A percentile compares a stretch with the other conserved stretches of the same genome.
Conservation (phyloP, 495 filamentous ascomycete genomes). For the Talaromyces adpressus region DNA sequence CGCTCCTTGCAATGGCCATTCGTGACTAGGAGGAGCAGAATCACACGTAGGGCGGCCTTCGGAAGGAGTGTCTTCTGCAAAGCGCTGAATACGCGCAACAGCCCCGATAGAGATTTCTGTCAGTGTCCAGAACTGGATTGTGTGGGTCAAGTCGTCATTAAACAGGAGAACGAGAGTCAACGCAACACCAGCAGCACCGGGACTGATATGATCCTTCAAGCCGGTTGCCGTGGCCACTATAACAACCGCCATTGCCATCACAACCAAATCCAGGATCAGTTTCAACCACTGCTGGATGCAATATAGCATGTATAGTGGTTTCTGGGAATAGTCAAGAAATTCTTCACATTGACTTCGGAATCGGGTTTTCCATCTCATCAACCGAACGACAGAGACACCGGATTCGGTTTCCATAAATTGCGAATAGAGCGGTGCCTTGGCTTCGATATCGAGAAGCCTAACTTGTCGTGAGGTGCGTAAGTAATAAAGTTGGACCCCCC, state of each 20-base stretch:
- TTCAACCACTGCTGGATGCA: slow-evolving; percentile 65
- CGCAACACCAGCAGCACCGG: slow-evolving; percentile 49
- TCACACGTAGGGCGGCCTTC: slow-evolving; percentile 39
- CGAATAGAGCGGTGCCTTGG: slow-evolving; percentile 59
- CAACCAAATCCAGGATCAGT: slow-evolving; percentile 54
- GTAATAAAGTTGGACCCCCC: slow-evolving; percentile 44
- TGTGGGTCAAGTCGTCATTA: slow-evolving; percentile 38
- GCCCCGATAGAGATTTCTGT: slow-evolving; percentile 51
- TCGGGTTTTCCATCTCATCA: slow-evolving; percentile 53
- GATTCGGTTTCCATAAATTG: slow-evolving; percentile 58
- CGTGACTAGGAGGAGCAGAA: slow-evolving; percentile 25
- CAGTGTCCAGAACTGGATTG: slow-evolving; percentile 48
- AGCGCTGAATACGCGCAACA: slow-evolving; percentile 48
- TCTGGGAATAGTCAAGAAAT: slow-evolving; percentile 51
- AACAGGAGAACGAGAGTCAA: slow-evolving; percentile 49
- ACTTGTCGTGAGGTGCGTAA: slow-evolving; percentile 56
- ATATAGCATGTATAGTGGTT: slow-evolving; percentile 50
- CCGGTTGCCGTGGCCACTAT: slow-evolving; percentile 36
- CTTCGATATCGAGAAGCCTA: slow-evolving; percentile 49
- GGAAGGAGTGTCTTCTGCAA: slow-evolving; percentile 36
- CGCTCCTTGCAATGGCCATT: slow-evolving; percentile 44
- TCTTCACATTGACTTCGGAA: slow-evolving; percentile 52
- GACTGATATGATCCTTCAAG: slow-evolving; percentile 33
- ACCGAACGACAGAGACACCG: slow-evolving; percentile 63
- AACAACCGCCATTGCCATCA: slow-evolving; percentile 47